Percentiles rank a stretch among this genome's conserved stretches.
phyloP scores from a whole-genome alignment of 1,284 basidiomycete genomes.

The Cryptococcus wingfieldii region DNA sequence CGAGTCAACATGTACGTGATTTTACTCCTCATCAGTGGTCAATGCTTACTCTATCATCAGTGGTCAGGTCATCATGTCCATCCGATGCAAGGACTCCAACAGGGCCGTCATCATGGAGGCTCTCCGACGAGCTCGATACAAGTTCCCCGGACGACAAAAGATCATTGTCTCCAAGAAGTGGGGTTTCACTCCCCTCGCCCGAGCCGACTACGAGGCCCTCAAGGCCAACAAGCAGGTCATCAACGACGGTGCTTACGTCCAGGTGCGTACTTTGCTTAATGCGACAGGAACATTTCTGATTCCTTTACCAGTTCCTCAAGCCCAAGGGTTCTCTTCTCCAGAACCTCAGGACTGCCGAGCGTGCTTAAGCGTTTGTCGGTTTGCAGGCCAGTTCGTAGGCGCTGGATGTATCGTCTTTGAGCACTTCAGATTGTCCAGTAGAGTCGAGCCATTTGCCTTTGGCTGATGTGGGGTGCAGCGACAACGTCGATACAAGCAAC shows the following conservation, averaged over 20 bases:
- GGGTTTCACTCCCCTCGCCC: slow-evolving; percentile 95
- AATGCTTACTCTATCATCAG: slow-evolving; percentile 58
- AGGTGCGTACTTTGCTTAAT: slow-evolving; percentile 54
- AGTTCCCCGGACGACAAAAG: slow-evolving; percentile 99
- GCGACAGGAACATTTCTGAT: not conserved
- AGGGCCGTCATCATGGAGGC: slow-evolving; percentile 91
- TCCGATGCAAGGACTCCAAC: slow-evolving; percentile 88
- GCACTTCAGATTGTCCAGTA: not conserved
- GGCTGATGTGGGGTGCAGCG: no score
- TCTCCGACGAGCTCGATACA: slow-evolving; percentile 94
- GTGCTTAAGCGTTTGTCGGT: slow-evolving; percentile 52
- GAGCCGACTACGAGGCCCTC: slow-evolving; percentile 81
- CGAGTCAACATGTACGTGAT: slow-evolving; percentile 47
- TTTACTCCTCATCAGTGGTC: not conserved
- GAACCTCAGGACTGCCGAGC: slow-evolving; percentile 79
- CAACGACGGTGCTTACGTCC: slow-evolving; percentile 56
- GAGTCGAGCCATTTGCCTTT: no score
- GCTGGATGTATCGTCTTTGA: slow-evolving; percentile 1
- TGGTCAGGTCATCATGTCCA: slow-evolving; percentile 93
- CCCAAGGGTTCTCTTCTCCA: slow-evolving; percentile 76
- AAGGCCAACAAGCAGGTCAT: slow-evolving; percentile 84
- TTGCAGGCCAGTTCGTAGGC: not conserved
- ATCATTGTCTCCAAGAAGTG: slow-evolving; percentile 97
- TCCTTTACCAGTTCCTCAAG: slow-evolving; percentile 70
- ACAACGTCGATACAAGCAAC: no score